Percentiles rank a stretch among this genome's conserved stretches.
Conservation (phyloP, 345 rosid species). For the Citrus maxima region DNA sequence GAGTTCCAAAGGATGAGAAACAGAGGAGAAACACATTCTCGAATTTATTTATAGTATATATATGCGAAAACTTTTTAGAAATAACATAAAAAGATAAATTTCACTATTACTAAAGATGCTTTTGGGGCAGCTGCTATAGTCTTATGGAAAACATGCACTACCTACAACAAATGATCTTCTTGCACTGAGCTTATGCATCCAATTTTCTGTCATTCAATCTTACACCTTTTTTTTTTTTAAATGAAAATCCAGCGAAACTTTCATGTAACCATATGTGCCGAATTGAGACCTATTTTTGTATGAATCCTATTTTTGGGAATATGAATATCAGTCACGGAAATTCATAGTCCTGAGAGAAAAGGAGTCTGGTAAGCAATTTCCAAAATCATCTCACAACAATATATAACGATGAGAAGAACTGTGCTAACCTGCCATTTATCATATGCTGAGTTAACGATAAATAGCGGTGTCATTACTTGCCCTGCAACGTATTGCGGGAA, state of each 20-base stretch:
- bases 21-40: no score
- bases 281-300: background rate
- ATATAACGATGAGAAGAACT: background rate
- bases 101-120: no score
- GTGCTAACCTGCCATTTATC: constrained; percentile 90
- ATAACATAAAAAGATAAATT: no score
- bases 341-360: background rate
- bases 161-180: background rate
- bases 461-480: constrained; percentile 66
- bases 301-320: background rate
- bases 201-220: background rate
- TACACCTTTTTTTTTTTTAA: no score
- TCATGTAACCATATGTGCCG: background rate
- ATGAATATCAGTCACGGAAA: background rate
- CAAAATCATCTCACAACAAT: background rate
- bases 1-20: no score
- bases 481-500: constrained; percentile 74
- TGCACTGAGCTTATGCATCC: background rate
- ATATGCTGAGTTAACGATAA: constrained; percentile 81
- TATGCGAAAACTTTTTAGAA: no score
- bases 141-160: no score
- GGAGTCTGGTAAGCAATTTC: background rate
- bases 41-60: no score
- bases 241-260: no score
- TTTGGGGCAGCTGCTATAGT: no score